Evolutionary conservation across 768 basidiomycete species (phyloP).

Genomic region (Rhodotorula sphaerocarpa): DNA sequence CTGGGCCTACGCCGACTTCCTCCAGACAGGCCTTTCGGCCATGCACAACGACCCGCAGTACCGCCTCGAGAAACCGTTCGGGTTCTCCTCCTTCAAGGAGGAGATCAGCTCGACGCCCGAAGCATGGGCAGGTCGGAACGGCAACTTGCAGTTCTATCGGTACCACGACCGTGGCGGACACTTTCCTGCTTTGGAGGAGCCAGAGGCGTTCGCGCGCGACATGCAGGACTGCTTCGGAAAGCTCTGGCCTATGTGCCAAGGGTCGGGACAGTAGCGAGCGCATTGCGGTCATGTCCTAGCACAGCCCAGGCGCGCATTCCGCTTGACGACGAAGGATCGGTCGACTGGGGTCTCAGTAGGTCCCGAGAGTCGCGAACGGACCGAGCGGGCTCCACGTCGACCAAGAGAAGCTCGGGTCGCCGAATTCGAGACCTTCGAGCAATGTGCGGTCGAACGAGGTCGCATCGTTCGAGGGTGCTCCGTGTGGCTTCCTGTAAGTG

Average conservation of each 20-base stretch:
- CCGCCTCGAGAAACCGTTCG: slow-evolving; percentile 27
- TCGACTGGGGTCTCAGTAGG: neutral
- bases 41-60: slow-evolving; percentile 11
- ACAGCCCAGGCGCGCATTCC: too few species aligned
- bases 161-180: slow-evolving; percentile 31
- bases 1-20: slow-evolving; percentile 29
- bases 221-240: slow-evolving; percentile 28
- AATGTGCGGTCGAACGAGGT: slow-evolving; percentile 3
- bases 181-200: slow-evolving; percentile 23
- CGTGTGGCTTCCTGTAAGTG: too few species aligned
- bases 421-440: slow-evolving; percentile 10
- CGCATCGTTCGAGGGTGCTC: neutral
- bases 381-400: neutral
- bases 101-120: slow-evolving; percentile 27
- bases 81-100: slow-evolving; percentile 19
- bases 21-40: slow-evolving; percentile 10
- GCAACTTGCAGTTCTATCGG: slow-evolving; percentile 21
- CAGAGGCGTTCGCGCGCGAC: slow-evolving; percentile 16
- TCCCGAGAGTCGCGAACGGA: slow-evolving; percentile 1
- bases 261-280: neutral
- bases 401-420: slow-evolving; percentile 2
- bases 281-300: too few species aligned
- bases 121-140: slow-evolving; percentile 16
- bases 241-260: neutral
- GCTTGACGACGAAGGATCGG: too few species aligned